Conservation (phyloP, 1,284 basidiomycete species). For the Cutaneotrichosporon cutaneum region DNA sequence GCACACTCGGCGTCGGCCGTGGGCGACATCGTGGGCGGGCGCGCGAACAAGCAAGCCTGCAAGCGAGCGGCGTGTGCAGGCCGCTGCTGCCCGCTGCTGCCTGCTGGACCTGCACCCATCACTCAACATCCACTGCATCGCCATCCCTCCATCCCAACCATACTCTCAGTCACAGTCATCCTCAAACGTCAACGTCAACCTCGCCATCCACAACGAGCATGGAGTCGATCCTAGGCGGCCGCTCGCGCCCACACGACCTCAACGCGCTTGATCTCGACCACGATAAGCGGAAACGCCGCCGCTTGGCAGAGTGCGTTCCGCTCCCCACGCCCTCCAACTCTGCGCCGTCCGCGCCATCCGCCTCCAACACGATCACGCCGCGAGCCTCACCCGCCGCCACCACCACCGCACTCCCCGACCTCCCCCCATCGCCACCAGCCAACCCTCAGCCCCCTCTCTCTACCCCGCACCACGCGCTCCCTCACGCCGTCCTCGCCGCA, state of each 20-base stretch:
- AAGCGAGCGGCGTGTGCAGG: not conserved
- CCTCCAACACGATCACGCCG: not conserved
- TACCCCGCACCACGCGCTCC: not conserved
- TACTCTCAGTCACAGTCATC: not conserved
- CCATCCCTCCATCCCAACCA: not conserved
- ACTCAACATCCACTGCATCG: no score
- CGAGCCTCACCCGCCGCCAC: not conserved
- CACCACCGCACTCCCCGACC: not conserved
- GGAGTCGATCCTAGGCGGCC: not conserved
- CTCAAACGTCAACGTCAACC: not conserved
- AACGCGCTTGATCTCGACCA: no score
- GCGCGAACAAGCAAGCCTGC: not conserved
- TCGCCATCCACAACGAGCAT: conserved; percentile 1
- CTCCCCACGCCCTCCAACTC: not conserved
- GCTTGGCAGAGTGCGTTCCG: not conserved
- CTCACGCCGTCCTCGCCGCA: not conserved
- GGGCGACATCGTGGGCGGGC: not conserved
- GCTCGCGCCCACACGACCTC: not conserved
- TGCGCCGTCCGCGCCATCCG: not conserved
- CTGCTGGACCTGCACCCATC: no score
- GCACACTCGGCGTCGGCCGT: not conserved
- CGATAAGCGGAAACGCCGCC: not conserved
- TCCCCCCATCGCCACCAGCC: not conserved
- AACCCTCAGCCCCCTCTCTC: not conserved
- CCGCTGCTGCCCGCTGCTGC: no score